Evolutionary conservation across 208 protist genomes (phyloP), one percentile per base, ranked within the genome.

Genomic region (Trypanosoma conorhini): DNA sequence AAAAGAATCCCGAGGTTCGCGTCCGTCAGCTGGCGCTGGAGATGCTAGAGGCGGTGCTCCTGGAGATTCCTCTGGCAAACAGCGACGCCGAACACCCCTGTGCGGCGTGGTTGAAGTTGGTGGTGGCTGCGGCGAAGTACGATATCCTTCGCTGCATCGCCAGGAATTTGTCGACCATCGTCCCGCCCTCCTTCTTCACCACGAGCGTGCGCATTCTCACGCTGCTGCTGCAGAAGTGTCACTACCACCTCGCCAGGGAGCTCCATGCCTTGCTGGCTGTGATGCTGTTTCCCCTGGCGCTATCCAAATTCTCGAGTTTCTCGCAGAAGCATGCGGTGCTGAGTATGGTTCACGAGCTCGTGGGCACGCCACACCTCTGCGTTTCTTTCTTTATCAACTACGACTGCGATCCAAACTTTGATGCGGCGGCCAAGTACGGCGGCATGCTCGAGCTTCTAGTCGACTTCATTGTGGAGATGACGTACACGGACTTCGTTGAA

Each of bases 351-450:
- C 81, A 80, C 30, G 76, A 87, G 31, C 60, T 96, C 35, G 80
- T 94, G 51, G 50, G 77, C 33, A 62, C 85, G 21, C 87, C 91
- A 19, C 81, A 89, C 67, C 62, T 96, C 5, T 78, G 86, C 66
- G 76, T 96, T 26, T 87, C 85, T 3, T 87, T 88, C 62, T 94
- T 91, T 67, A 81, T 93, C 50, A 96, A 96, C 74, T 93, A 94
- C 69, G 91, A 96, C 68, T 94, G 88, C 78, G 92, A 87, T 70
- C 87, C 88, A 2, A 68, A 69, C 54, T 92, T 93, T 77, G 91
- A 94, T 69, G 61, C 86, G n/a, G 81, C 63, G 22, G 82, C 72
- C 1, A 69, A 82, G 61, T 88, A 87, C 59, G 86, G 88, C 44
- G 91, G 85, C 55, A 86, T 94, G 86, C 62, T 94, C n/a, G 81